Conservation (phyloP, 345 rosid species). For the Boechera retrofracta region DNA sequence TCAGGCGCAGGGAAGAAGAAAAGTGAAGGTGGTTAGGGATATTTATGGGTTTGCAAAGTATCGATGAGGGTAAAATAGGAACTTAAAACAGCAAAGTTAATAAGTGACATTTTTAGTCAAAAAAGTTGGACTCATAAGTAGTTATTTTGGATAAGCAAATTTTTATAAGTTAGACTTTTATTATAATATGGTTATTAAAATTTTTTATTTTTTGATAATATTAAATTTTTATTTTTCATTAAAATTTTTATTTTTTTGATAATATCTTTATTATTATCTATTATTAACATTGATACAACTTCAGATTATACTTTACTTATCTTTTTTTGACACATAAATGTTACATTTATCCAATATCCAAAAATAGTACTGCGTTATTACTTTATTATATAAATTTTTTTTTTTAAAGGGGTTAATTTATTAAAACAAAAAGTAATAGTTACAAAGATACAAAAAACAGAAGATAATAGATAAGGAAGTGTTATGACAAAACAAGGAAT, state of each 20-base stretch:
- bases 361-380: neutral
- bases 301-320: neutral
- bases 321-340: neutral
- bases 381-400: too few species aligned
- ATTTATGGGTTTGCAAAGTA: conserved; percentile 28
- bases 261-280: neutral
- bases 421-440: too few species aligned
- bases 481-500: too few species aligned
- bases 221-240: too few species aligned
- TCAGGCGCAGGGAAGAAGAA: conserved; percentile 14
- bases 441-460: too few species aligned
- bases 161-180: neutral
- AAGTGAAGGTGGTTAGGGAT: conserved; percentile 24
- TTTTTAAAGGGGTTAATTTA: too few species aligned
- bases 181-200: neutral
- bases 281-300: neutral
- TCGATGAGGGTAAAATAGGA: conserved; percentile 27
- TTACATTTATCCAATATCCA: neutral
- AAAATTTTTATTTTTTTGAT: too few species aligned
- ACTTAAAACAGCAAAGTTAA: neutral
- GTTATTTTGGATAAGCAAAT: neutral
- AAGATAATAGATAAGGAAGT: too few species aligned
- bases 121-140: conserved; percentile 18
- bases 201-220: too few species aligned
- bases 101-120: conserved; percentile 28